phyloP scores from a whole-genome alignment of 1,284 basidiomycete genomes.

The Vanrija humicola region DNA sequence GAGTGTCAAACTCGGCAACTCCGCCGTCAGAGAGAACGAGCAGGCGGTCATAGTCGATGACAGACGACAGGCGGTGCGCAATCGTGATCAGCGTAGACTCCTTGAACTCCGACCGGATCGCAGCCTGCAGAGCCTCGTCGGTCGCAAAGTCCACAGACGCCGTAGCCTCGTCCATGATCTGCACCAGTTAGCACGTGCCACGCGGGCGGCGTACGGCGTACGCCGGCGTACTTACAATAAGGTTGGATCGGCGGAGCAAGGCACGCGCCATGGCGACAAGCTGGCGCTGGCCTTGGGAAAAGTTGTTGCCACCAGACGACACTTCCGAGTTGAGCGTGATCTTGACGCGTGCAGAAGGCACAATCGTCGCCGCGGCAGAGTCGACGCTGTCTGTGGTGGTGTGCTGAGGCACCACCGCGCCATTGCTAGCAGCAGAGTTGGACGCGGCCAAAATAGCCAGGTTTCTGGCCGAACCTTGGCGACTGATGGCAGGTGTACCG shows the following conservation, averaged over 20 bases:
- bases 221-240: slow-evolving; percentile 53
- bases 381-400: no score
- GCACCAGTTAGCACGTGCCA: background rate
- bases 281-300: slow-evolving; percentile 79
- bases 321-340: slow-evolving; percentile 68
- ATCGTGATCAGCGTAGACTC: slow-evolving; percentile 76
- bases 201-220: background rate
- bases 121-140: slow-evolving; percentile 63
- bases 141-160: slow-evolving; percentile 75
- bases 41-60: slow-evolving; percentile 71
- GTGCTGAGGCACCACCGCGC: background rate
- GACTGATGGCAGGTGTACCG: slow-evolving; percentile 2
- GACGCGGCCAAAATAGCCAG: slow-evolving; percentile 18
- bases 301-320: slow-evolving; percentile 73
- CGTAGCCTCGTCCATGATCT: slow-evolving; percentile 77
- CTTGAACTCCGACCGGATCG: slow-evolving; percentile 74
- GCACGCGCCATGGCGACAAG: slow-evolving; percentile 67
- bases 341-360: slow-evolving; percentile 34
- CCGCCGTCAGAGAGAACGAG: slow-evolving; percentile 75
- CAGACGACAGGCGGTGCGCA: slow-evolving; percentile 68
- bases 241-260: slow-evolving; percentile 66
- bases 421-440: slow-evolving; percentile 1
- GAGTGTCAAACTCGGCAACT: slow-evolving; percentile 77
- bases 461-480: slow-evolving; percentile 11
- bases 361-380: slow-evolving; percentile 1